Conservation (phyloP, 2,329 filamentous ascomycete genomes). For the Fusarium avenaceum region DNA sequence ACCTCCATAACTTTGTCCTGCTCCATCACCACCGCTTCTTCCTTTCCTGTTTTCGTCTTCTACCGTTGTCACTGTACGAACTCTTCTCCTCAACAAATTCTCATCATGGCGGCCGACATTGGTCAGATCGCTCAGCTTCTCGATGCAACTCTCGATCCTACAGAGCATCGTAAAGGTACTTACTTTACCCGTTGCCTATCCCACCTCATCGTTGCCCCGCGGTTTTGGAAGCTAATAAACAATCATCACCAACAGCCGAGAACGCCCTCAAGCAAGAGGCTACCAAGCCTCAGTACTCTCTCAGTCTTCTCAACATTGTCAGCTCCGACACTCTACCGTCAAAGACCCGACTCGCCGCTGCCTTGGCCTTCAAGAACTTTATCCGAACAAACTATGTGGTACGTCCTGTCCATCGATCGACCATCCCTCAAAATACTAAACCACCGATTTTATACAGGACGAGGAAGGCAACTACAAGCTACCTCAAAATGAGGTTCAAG, state of each 20-base stretch:
- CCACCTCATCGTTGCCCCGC: slow-evolving; percentile 48
- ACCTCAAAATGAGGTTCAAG: slow-evolving; percentile 81
- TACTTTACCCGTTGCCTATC: slow-evolving; percentile 56
- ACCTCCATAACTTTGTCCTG: slow-evolving; percentile 31
- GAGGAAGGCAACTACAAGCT: slow-evolving; percentile 96
- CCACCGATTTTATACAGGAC: slow-evolving; percentile 66
- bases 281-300: slow-evolving; percentile 86
- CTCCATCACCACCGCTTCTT: slow-evolving; percentile 43
- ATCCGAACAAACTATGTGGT: slow-evolving; percentile 93
- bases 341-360: slow-evolving; percentile 87
- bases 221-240: slow-evolving; percentile 55
- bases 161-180: slow-evolving; percentile 88
- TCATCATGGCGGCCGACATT: slow-evolving; percentile 70
- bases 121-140: slow-evolving; percentile 82
- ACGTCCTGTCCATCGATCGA: slow-evolving; percentile 53
- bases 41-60: slow-evolving; percentile 37
- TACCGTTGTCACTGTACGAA: slow-evolving; percentile 25
- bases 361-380: slow-evolving; percentile 98
- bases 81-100: slow-evolving; percentile 24
- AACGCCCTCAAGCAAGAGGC: slow-evolving; percentile 82
- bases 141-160: slow-evolving; percentile 88
- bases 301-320: slow-evolving; percentile 90
- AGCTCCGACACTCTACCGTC: slow-evolving; percentile 77
- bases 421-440: slow-evolving; percentile 36
- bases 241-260: slow-evolving; percentile 74